phyloP scores from a whole-genome alignment of 306 rosid genomes.

The Castanea mollissima region DNA sequence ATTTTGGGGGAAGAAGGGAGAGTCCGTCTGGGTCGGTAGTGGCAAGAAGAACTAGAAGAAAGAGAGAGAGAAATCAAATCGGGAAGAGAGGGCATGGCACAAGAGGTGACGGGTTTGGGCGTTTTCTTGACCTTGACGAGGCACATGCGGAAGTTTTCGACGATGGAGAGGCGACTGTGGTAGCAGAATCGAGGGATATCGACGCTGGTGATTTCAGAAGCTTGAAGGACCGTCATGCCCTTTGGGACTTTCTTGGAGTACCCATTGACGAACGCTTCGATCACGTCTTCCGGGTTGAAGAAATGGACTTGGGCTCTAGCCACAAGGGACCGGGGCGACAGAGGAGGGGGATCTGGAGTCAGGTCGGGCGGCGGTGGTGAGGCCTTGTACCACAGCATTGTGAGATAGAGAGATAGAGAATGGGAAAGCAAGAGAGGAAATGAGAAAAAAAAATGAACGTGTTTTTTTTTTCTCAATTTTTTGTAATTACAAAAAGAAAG shows the following conservation, averaged over 20 bases:
- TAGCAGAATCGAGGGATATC: slow-evolving; percentile 95
- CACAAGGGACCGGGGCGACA: slow-evolving; percentile 55
- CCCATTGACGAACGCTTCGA: slow-evolving; percentile 91
- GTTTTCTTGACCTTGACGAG: slow-evolving; percentile 99
- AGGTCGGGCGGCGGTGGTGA: slow-evolving; percentile 40
- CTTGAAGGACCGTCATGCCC: slow-evolving; percentile 93
- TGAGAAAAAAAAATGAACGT: too few species aligned
- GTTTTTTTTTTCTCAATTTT: too few species aligned
- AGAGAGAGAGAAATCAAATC: slow-evolving; percentile 30
- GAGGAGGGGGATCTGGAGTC: slow-evolving; percentile 43
- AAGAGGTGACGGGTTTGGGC: slow-evolving; percentile 97
- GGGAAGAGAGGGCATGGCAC: slow-evolving; percentile 99
- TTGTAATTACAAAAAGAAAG: too few species aligned
- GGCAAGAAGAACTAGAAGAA: not conserved
- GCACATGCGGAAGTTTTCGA: slow-evolving; percentile 98
- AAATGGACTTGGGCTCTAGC: slow-evolving; percentile 81
- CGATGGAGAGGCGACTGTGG: slow-evolving; percentile 85
- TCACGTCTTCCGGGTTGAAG: slow-evolving; percentile 73
- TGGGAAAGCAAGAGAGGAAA: too few species aligned
- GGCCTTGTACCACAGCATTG: too few species aligned
- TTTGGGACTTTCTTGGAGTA: slow-evolving; percentile 90
- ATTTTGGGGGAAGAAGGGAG: too few species aligned
- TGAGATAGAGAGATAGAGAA: too few species aligned
- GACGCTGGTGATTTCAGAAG: slow-evolving; percentile 91
- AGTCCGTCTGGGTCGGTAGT: too few species aligned